Base-by-base conservation (phyloP, 2,329 filamentous ascomycete species). In the Stachybotrys chlorohalonatus region DNA sequence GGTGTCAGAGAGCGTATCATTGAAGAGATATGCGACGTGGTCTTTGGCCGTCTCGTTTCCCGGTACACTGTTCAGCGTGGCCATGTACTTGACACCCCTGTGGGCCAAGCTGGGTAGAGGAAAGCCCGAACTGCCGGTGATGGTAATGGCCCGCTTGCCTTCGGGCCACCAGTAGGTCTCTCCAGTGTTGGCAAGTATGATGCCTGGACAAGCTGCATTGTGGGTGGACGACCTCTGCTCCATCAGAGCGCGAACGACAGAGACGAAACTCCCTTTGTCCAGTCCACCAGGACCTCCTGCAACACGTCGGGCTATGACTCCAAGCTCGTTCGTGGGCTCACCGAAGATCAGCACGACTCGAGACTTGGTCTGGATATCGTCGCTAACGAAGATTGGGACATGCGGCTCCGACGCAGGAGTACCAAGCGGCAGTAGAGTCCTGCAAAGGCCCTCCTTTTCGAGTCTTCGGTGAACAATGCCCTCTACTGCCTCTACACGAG, bases 121-220 rank as follows among this genome's bases (percentile, higher is more conserved):
- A 49, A 86, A 70, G 1, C 75, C 76, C 7, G 74, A 65, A 75
- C 86, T 87, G 3, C 77, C 78, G 0, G 66, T 64, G 1, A 77
- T 66, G 1, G 82, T 87, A 57, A 95, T 74, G 0, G 83, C 76
- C 51, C 80, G 78, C 52, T 77, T 71, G 1, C 78, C 78, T 52
- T 81, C 78, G 47, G 87, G 82, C 67, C 87, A 89, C 85, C 90
- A 96, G 62, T 85, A 75, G 16, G 89, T 73, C 70, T 95, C 85
- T 5, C 89, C 90, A 5, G 83, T 76, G 66, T 96, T 96, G 49
- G 90, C 82, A 31, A 96, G 73, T 31, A 96, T 72, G 54, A 96
- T 72, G 3, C 81, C 87, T 0, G 79, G 83, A 1, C 72, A 59
- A 2, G 66, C 60, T 0, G 64, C 31, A 17, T 75, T 71, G 0